phyloP scores from a whole-genome alignment of 2,329 filamentous ascomycete genomes.

The Hirsutella minnesotensis region DNA sequence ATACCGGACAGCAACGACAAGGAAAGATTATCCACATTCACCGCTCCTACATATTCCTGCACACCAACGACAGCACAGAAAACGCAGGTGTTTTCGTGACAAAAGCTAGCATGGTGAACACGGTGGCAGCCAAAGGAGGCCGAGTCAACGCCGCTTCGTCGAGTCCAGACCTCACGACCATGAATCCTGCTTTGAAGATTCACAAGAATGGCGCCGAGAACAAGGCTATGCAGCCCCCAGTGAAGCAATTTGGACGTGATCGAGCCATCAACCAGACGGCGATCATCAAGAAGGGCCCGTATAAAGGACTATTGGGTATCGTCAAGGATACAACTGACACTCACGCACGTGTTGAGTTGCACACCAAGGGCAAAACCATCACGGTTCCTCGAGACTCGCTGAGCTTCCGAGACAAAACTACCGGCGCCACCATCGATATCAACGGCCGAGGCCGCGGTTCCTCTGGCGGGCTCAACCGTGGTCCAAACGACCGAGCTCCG shows the following conservation, averaged over 20 bases:
- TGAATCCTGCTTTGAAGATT: conserved; percentile 83
- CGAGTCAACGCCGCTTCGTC: conserved; percentile 47
- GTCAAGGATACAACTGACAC: conserved; percentile 89
- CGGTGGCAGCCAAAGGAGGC: conserved; percentile 88
- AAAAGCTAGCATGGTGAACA: conserved; percentile 73
- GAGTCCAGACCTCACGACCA: conserved; percentile 73
- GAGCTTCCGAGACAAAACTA: conserved; percentile 75
- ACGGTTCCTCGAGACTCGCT: conserved; percentile 72
- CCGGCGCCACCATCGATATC: conserved; percentile 67
- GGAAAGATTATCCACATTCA: conserved; percentile 92
- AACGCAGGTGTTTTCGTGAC: conserved; percentile 86
- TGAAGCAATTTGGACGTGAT: conserved; percentile 69
- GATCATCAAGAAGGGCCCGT: conserved; percentile 72
- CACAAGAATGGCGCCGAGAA: conserved; percentile 45
- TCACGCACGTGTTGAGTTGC: conserved; percentile 79
- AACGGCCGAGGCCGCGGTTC: conserved; percentile 36
- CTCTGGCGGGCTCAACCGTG: conserved; percentile 31
- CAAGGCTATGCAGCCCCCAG: conserved; percentile 47
- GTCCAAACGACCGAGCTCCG: conserved; percentile 32
- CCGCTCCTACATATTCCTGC: conserved; percentile 81
- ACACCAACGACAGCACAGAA: conserved; percentile 72
- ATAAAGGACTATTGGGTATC: conserved; percentile 88
- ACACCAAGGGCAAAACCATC: conserved; percentile 87
- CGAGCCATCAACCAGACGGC: conserved; percentile 84
- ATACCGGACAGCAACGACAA: conserved; percentile 70